Evolutionary conservation across 805 yeast species (phyloP), one percentile per base, ranked within the genome.

Genomic region (Suhomyces sp.): DNA sequence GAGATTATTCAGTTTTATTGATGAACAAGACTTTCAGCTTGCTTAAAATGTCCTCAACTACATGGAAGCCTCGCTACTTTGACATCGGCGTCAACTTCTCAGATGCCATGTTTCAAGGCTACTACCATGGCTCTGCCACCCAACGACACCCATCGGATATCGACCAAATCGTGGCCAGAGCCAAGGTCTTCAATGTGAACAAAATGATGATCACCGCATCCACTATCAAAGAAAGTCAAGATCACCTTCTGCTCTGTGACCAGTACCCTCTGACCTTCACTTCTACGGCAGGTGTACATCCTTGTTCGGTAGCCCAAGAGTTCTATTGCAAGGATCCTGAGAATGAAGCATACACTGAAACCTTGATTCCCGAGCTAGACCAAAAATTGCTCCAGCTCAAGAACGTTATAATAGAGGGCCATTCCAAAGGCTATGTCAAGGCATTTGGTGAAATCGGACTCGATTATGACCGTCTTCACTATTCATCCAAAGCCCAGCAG

Each of bases 381-480:
- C 60, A 60, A 2, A 84, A 85, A 58, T 62, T 88, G 33, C 60
- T 65, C 3, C 64, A 74, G 22, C 67, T 94, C 44, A 76, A 79
- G 54, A 57, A 68, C 2, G 58, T 86, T n/a, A 81, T 83, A 0
- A 53, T 66, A 5, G 59, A 69, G 1, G 87, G 90, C 4, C 64
- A 68, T 27, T 62, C 71, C 7, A 57, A 63, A 12, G 87, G 87
- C 0, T 60, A 71, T 2, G 86, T 94, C 24, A 80, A 80, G 60
- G 94, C 97, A 1, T 86, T 92, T 71, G 99, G 99, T 12, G 99
- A 94, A 69, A 83, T 94, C 47, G 99, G 99, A 0, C 74, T 94
- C 46, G 99, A 94, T 65, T 93, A 92, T 65, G 99, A 94, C 67
- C 73, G 99, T 53, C 71, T 94, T 47, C 85, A 88, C 59, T 87